phyloP scores from a whole-genome alignment of 345 rosid genomes.

The Dipteronia sinensis region DNA sequence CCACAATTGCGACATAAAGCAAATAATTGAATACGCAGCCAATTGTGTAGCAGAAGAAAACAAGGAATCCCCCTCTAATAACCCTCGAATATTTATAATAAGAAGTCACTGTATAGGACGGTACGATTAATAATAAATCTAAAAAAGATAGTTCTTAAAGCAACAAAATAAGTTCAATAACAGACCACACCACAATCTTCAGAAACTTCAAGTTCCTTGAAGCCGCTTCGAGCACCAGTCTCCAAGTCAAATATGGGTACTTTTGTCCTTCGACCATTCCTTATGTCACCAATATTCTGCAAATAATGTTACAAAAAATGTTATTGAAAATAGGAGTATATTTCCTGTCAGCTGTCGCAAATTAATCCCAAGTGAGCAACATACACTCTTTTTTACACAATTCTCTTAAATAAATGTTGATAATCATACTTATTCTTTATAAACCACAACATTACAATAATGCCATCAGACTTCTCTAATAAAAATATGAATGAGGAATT shows the following conservation, averaged over 20 bases:
- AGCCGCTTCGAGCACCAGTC: constrained; percentile 83
- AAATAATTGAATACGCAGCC: neutral
- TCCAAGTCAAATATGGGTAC: constrained; percentile 86
- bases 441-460: neutral
- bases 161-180: constrained; percentile 23
- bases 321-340: neutral
- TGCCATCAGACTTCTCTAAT: neutral
- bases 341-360: neutral
- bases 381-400: constrained; percentile 1
- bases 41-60: neutral
- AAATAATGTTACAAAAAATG: constrained; percentile 25
- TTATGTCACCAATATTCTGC: constrained; percentile 82
- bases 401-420: neutral
- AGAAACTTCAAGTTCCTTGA: constrained; percentile 90
- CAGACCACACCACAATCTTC: constrained; percentile 97
- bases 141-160: constrained; percentile 18
- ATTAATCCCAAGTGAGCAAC: neutral
- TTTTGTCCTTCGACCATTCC: constrained; percentile 69
- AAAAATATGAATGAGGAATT: neutral
- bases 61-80: neutral
- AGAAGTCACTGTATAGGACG: constrained; percentile 3
- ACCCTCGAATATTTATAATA: constrained; percentile 6
- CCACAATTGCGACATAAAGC: neutral
- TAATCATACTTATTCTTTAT: neutral
- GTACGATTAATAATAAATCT: constrained; percentile 1